Percentiles rank a stretch among this genome's conserved stretches.
Evolutionary conservation across 768 basidiomycete species (phyloP).

Genomic region (Serendipita sp.): DNA sequence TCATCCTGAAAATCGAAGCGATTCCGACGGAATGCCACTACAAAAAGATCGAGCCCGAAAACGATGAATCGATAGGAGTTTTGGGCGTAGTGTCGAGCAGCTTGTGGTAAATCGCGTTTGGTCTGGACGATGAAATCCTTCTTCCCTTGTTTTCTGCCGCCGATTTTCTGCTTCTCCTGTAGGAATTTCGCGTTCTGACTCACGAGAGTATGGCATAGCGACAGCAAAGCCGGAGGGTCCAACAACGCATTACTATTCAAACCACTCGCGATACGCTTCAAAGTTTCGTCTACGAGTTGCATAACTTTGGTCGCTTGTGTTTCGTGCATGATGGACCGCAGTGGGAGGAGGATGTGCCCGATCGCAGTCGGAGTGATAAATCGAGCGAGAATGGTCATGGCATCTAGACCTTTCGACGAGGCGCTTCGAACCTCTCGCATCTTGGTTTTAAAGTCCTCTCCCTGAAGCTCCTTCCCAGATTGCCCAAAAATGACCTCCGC

Average conservation of each 20-base stretch:
- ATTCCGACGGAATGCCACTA: constrained; percentile 69
- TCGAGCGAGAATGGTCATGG: constrained; percentile 66
- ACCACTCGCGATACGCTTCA: constrained; percentile 67
- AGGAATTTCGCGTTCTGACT: constrained; percentile 82
- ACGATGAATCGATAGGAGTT: constrained; percentile 86
- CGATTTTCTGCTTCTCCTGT: constrained; percentile 34
- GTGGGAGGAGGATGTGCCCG: constrained; percentile 55
- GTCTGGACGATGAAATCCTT: constrained; percentile 56
- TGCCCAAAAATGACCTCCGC: constrained; percentile 89
- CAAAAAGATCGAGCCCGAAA: constrained; percentile 83
- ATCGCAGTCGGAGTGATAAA: constrained; percentile 62
- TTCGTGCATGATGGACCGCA: constrained; percentile 72
- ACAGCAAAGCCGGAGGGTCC: constrained; percentile 50
- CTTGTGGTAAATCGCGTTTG: constrained; percentile 42
- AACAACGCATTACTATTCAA: constrained; percentile 70
- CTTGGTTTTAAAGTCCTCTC: constrained; percentile 87
- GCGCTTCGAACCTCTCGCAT: constrained; percentile 82
- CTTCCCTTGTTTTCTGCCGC: constrained; percentile 19
- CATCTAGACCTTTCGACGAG: constrained; percentile 69
- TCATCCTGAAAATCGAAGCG: constrained; percentile 72
- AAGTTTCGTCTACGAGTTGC: constrained; percentile 73
- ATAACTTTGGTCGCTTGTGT: constrained; percentile 68
- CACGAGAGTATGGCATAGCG: constrained; percentile 76
- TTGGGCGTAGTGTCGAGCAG: constrained; percentile 56
- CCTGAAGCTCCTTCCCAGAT: constrained; percentile 73